phyloP scores from a whole-genome alignment of 345 rosid species.

The Physaria fendleri region DNA sequence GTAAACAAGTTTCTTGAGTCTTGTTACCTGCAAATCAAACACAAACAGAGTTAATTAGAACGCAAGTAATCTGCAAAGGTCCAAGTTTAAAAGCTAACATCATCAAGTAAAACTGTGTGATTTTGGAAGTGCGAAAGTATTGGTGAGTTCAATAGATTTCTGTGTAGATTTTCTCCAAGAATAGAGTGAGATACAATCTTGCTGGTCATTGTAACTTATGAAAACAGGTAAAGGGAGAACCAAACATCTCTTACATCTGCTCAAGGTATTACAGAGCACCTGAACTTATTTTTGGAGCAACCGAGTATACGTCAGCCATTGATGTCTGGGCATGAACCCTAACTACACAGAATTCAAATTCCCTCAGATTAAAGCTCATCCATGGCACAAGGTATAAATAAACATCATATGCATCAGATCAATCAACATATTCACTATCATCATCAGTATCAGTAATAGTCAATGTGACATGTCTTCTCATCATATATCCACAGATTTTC shows the following conservation, averaged over 20 bases:
- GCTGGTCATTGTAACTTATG: background rate
- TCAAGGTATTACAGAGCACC: conserved; percentile 98
- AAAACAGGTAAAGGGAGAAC: conserved; percentile 92
- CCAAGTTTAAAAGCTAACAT: no score
- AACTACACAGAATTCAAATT: conserved; percentile 91
- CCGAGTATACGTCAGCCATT: conserved; percentile 85
- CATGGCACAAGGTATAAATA: conserved; percentile 87
- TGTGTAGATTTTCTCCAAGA: background rate
- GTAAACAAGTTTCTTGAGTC: no score
- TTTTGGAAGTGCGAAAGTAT: conserved; percentile 96
- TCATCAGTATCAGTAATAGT: background rate
- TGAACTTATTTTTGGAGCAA: conserved; percentile 96
- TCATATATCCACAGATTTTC: conserved; percentile 50
- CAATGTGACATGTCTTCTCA: background rate
- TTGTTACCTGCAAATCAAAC: no score
- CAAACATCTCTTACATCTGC: conserved; percentile 94
- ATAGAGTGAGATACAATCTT: background rate
- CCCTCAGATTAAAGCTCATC: conserved; percentile 98
- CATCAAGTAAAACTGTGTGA: no score
- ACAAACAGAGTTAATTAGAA: no score
- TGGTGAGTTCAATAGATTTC: conserved; percentile 44
- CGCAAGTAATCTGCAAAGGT: no score
- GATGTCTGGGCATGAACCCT: conserved; percentile 99
- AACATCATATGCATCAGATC: background rate
- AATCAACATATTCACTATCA: background rate